Evolutionary conservation across 2,329 filamentous ascomycete genomes (phyloP).

Genomic region (Pseudogymnoascus sp.): DNA sequence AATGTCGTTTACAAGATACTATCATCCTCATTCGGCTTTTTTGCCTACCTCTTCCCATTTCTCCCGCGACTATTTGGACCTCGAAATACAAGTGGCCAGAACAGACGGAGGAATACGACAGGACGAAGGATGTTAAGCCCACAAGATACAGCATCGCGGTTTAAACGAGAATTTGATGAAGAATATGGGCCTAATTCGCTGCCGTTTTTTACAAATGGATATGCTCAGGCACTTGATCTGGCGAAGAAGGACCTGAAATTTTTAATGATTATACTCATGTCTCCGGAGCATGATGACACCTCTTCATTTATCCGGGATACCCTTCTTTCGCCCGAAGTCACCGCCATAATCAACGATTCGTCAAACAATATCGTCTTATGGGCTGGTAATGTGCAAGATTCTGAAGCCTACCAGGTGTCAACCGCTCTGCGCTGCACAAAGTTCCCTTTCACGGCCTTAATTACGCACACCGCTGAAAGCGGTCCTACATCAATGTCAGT

Average conservation of each 20-base stretch:
- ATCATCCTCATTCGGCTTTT: constrained; percentile 58
- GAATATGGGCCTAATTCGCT: constrained; percentile 69
- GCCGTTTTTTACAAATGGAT: constrained; percentile 78
- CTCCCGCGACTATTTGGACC: constrained; percentile 58
- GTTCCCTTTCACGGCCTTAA: constrained; percentile 79
- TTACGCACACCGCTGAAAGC: constrained; percentile 80
- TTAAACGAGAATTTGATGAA: constrained; percentile 90
- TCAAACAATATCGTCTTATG: constrained; percentile 77
- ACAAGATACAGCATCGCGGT: constrained; percentile 77
- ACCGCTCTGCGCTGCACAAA: constrained; percentile 80
- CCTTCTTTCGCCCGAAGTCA: constrained; percentile 65
- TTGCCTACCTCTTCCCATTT: constrained; percentile 73
- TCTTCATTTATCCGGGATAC: constrained; percentile 73
- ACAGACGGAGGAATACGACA: constrained; percentile 50
- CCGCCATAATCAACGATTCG: constrained; percentile 64
- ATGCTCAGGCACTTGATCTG: constrained; percentile 82
- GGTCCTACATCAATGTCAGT: constrained; percentile 86
- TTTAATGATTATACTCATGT: constrained; percentile 77
- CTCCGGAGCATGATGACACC: constrained; percentile 92
- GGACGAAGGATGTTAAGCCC: constrained; percentile 72
- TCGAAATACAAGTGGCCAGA: constrained; percentile 44
- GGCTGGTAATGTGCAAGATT: constrained; percentile 87
- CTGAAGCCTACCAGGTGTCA: constrained; percentile 91
- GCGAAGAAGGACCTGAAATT: constrained; percentile 90
- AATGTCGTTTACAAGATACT: constrained; percentile 67